Evolutionary conservation across 2,329 filamentous ascomycete genomes (phyloP).

Genomic region (Colletotrichum sp.): DNA sequence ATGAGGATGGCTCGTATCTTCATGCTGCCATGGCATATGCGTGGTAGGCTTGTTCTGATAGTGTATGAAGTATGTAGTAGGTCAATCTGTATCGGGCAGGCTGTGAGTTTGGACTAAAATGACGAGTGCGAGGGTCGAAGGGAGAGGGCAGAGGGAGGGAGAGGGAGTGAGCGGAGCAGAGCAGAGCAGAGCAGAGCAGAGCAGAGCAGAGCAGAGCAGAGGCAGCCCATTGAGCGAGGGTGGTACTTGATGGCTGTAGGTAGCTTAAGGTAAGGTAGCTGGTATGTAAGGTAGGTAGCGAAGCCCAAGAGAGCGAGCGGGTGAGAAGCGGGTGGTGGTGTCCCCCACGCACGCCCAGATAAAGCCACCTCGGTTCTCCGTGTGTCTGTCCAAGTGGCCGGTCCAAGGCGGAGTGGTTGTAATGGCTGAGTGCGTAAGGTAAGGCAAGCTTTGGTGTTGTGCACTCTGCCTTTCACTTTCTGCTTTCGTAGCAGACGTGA

Average conservation of each 20-base stretch:
- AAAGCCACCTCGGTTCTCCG: neutral
- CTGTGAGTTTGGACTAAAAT: neutral
- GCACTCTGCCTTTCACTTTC: neutral
- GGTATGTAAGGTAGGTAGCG: neutral
- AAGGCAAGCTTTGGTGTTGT: neutral
- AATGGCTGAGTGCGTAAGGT: neutral
- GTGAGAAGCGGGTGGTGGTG: neutral
- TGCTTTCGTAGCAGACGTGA: neutral
- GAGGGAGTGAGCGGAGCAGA: neutral
- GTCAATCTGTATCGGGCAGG: neutral
- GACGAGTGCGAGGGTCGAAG: neutral
- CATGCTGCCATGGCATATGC: neutral
- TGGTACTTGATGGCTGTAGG: neutral
- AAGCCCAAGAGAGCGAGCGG: neutral
- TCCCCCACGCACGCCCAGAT: neutral
- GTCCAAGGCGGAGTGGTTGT: neutral
- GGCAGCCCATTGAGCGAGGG: neutral
- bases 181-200: neutral
- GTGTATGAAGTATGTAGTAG: neutral
- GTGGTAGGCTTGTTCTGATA: neutral
- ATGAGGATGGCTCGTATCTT: neutral
- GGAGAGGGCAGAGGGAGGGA: neutral
- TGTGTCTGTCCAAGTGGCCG: neutral
- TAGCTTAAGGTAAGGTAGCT: neutral
- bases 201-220: neutral